Percentiles rank a stretch among this genome's conserved stretches.
Conservation (phyloP, 768 basidiomycete genomes). For the Suillus americanus region DNA sequence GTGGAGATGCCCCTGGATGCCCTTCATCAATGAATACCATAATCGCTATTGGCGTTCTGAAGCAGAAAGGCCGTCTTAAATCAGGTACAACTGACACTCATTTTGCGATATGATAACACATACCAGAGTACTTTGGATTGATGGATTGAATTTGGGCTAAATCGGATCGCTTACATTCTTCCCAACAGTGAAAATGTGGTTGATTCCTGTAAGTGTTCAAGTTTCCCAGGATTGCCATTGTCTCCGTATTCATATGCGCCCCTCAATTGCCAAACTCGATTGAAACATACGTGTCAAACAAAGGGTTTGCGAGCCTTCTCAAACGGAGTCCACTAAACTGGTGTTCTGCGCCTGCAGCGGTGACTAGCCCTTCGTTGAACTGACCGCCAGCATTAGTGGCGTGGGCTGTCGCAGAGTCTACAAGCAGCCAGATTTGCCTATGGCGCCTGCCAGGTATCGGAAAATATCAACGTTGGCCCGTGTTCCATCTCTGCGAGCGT, state of each 20-base stretch:
- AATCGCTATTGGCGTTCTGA: slow-evolving; percentile 26
- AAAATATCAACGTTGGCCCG: not conserved
- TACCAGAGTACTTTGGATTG: slow-evolving; percentile 13
- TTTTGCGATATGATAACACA: slow-evolving; percentile 12
- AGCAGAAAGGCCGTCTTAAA: slow-evolving; percentile 22
- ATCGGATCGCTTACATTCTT: slow-evolving; percentile 19
- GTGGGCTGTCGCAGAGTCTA: slow-evolving; percentile 26
- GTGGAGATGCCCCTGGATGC: slow-evolving; percentile 14
- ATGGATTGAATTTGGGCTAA: slow-evolving; percentile 31
- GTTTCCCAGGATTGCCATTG: not conserved
- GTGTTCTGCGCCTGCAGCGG: not conserved
- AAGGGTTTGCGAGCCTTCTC: not conserved
- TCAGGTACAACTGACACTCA: slow-evolving; percentile 22
- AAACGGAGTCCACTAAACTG: not conserved
- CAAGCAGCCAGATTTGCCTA: slow-evolving; percentile 14
- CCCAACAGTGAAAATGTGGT: not conserved
- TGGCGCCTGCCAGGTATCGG: not conserved
- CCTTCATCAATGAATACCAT: slow-evolving; percentile 23
- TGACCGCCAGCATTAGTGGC: slow-evolving; percentile 24
- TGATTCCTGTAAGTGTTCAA: not conserved
- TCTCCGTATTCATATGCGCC: not conserved
- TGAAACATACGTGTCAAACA: not conserved
- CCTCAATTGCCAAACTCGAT: not conserved
- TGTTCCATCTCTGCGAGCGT: not conserved
- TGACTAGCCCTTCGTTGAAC: slow-evolving; percentile 16